Base-by-base conservation (phyloP, 2,329 filamentous ascomycete species). In the Claviceps lovelessii region DNA sequence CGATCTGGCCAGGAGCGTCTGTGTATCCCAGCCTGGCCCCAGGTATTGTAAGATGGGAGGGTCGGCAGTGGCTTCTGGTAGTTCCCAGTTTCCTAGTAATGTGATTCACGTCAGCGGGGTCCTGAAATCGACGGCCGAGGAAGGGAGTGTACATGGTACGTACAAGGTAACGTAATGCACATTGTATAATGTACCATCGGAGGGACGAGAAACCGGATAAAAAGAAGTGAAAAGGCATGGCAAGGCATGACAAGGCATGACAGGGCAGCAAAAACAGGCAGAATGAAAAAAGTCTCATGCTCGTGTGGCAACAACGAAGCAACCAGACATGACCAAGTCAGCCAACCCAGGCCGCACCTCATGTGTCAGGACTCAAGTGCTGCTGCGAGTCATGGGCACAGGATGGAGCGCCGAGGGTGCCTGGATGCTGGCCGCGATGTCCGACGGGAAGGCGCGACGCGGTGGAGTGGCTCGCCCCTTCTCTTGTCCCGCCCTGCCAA, bases 1-100 rank as follows among this genome's bases (percentile, higher is more conserved):
- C 53, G 53, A 54, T 54, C 53, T 28, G 49, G 39, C 49, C 49
- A 51, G 49, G 49, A 42, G 35, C 49, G 37, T 42, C 37, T 49
- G 31, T 49, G n/a, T 11, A 37, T 49, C 31, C 47, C 31, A 19
- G 17, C 23, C 23, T 23, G 23, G 2, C 3, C 23, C 23, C 23
- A 23, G 23, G 23, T 23, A 23, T 23, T 23, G 47, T 15, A 13
- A 17, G 48, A 23, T n/a, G n/a, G 33, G 33, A 39, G 31, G 47
- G 17, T 49, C 47, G 46, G 46, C 46, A 48, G 46, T n/a, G 8
- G 46, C 29, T n/a, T 48, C 29, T 33, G 46, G 28, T 28, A 47
- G 45, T 15, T 17, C 13, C 28, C 28, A 9, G n/a, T 9, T n/a
- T 48, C 33, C 42, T 44, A n/a, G n/a, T n/a, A 41, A 23, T 23